Evolutionary conservation across 352 stramenopile species (phyloP).

Genomic region (Phytophthora ohioensis): DNA sequence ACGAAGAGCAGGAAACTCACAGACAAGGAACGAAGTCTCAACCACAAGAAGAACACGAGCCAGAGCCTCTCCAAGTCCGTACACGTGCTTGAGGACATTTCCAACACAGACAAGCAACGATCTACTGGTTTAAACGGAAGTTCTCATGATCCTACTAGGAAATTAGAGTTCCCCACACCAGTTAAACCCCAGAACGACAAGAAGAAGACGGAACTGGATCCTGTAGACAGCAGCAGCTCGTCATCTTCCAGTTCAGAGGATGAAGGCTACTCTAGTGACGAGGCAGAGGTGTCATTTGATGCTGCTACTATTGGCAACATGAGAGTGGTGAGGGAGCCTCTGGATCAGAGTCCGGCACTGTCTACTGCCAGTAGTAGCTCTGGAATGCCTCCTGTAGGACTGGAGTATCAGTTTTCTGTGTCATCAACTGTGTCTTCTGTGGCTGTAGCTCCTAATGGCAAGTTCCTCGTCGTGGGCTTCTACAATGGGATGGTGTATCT

Average conservation of each 20-base stretch:
- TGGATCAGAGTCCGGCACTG: constrained; percentile 50
- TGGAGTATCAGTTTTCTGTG: constrained; percentile 73
- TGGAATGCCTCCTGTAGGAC: constrained; percentile 41
- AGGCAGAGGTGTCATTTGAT: constrained; percentile 72
- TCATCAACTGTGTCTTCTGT: constrained; percentile 82
- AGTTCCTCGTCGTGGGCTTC: constrained; percentile 84
- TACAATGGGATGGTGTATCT: constrained; percentile 72
- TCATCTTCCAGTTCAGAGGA: constrained; percentile 41
- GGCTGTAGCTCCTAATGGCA: constrained; percentile 69
- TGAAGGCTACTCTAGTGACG: constrained; percentile 53
- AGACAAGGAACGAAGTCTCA: constrained; percentile 20
- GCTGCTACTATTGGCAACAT: constrained; percentile 71
- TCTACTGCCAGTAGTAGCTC: constrained; percentile 54
- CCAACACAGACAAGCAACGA: constrained; percentile 37
- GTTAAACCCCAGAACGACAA: constrained; percentile 28
- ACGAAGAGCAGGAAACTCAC: constrained; percentile 38
- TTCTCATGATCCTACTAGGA: constrained; percentile 43
- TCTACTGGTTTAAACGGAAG: neutral
- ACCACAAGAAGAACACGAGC: constrained; percentile 22
- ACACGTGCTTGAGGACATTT: constrained; percentile 53
- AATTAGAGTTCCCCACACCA: constrained; percentile 60
- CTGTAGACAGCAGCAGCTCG: constrained; percentile 25
- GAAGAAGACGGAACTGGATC: constrained; percentile 15
- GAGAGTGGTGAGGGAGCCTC: constrained; percentile 58
- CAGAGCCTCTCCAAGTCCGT: constrained; percentile 13